Evolutionary conservation across 352 stramenopile species (phyloP), one percentile per base, ranked within the genome.

Genomic region (Globisporangium iwayamae): DNA sequence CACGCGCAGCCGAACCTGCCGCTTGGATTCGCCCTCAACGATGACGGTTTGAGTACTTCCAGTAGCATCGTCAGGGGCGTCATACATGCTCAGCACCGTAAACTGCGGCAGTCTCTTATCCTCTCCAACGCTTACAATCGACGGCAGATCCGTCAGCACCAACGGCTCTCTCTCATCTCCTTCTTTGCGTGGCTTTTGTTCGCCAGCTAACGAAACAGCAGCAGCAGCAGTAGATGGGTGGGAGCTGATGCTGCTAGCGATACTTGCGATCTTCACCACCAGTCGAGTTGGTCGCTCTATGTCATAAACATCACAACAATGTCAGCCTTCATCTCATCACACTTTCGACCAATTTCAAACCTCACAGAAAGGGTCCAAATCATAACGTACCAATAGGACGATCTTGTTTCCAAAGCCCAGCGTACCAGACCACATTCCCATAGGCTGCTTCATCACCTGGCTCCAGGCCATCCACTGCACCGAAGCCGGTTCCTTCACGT

Each of bases 11-110:
- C 69, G 68, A 38, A 87, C 48, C 2, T 36, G 66, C 20, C 78
- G 70, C 34, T 63, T 54, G 9, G 67, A 76, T 53, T 89, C 80
- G 13, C 76, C 75, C 11, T 22, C 8, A 0, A 85, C 73, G 9
- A 67, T 36, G 18, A 43, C 52, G 20, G 47, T 2, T 50, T 38
- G 34, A 30, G 20, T 52, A 9, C 9, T 36, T 14, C 30, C 14
- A 6, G 13, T 22, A 41, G 65, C 47, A 39, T 61, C 56, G 0
- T 45, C 16, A 10, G 13, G 20, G 32, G 10, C 22, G 7, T 51
- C 43, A 32, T 14, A 63, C 32, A 63, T 52, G 58, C 59, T 69
- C 63, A 34, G 43, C 2, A 72, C 39, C 6, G 62, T 57, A 11
- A 72, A 30, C 1, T 47, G 56, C 6, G 72, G 67, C 1, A 79